Base-by-base conservation (phyloP, 805 yeast species). In the Teunomyces tritomae region DNA sequence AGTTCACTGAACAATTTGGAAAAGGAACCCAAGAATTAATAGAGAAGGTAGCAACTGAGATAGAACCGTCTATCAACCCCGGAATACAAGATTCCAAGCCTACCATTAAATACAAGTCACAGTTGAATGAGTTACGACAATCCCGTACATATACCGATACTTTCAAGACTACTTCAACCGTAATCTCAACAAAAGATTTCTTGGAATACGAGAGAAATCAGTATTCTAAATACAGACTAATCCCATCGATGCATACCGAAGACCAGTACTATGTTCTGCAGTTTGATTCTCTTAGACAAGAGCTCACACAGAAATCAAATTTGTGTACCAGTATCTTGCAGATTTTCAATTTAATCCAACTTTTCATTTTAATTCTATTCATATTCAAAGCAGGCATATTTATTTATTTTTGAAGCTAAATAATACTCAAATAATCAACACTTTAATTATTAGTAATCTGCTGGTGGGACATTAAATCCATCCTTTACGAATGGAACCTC, bases 381-480 rank as follows among this genome's bases (percentile, higher is more conserved):
- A 36, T 36, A 2, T 24, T 36, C 11, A 28, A 36, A 36, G 27
- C 29, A 36, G 26, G 40, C 40, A 36, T 36, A 9, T 36, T 36
- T 4, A 36, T 24, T 11, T 36, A 14, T 34, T 9, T 8, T n/a
- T 42, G 28, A 29, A 11, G 28, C 6, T 11, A 42, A 20, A 11
- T 14, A 29, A 14, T 26, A 20, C 11, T 36, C n/a, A 24, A 11
- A 3, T n/a, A n/a, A 33, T 6, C 29, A 4, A 24, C 11, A 27
- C 3, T 13, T 16, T 24, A 29, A 26, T 16, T 13, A 33, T 43
- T 43, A 36, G 10, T n/a, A 20, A 24, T 11, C 13, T 36, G 28
- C 24, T 36, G 40, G 28, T 14, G 33, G 55, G 45, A 59, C 54
- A 14, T 39, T 37, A 34, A 52, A 46, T 43, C 76, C 77, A 36